phyloP scores from a whole-genome alignment of 2,329 filamentous ascomycete genomes.

The Metarhizium sp. region DNA sequence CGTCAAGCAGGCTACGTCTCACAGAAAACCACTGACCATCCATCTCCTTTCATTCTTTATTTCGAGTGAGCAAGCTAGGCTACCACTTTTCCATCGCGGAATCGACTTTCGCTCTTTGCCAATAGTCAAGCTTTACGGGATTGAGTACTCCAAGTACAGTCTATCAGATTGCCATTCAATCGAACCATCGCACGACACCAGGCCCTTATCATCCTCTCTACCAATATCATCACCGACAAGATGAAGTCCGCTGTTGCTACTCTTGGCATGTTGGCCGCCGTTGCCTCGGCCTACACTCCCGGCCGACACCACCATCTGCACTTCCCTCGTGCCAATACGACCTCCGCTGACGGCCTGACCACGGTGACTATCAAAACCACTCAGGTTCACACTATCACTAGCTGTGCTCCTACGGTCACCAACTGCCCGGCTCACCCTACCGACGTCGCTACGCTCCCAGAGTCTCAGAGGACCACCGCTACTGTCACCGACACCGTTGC shows the following conservation, averaged over 20 bases:
- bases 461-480: conserved; percentile 22
- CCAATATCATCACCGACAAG: conserved; percentile 18
- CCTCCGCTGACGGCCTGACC: conserved; percentile 18
- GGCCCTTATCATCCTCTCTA: not conserved
- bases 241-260: conserved; percentile 38
- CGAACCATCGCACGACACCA: not conserved
- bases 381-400: conserved; percentile 47
- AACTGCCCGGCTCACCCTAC: conserved; percentile 37
- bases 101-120: conserved; percentile 22
- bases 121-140: not conserved
- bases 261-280: conserved; percentile 35
- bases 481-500: conserved; percentile 29
- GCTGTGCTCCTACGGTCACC: conserved; percentile 47
- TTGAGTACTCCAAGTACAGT: not conserved
- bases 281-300: conserved; percentile 30
- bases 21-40: conserved; percentile 4
- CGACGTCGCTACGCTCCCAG: conserved; percentile 24
- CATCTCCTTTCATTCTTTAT: conserved; percentile 13
- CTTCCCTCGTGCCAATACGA: conserved; percentile 20
- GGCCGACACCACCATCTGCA: conserved; percentile 25
- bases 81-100: conserved; percentile 18
- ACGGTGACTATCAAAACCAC: conserved; percentile 43
- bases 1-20: conserved; percentile 10
- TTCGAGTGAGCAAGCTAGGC: conserved; percentile 21
- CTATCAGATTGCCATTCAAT: not conserved